Evolutionary conservation across 257 asterid species (phyloP).

Genomic region (Fraxinus anomala): DNA sequence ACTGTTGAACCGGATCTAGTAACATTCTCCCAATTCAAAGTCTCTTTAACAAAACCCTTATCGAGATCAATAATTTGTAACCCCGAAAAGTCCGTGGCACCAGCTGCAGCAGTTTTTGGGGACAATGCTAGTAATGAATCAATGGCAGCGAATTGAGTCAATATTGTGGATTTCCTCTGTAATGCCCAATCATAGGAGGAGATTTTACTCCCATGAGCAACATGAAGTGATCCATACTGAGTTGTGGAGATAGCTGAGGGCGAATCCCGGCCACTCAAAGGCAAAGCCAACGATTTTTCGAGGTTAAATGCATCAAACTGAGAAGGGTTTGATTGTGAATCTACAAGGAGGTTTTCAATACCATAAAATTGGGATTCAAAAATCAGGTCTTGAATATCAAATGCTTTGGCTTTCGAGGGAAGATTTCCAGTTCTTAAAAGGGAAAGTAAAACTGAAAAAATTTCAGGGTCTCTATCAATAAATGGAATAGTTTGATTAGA

Average conservation of each 20-base stretch:
- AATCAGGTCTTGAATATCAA: conserved; percentile 76
- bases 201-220: conserved; percentile 89
- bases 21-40: conserved; percentile 88
- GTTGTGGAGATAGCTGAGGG: conserved; percentile 77
- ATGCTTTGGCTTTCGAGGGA: conserved; percentile 76
- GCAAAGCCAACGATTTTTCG: conserved; percentile 57
- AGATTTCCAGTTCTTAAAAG: conserved; percentile 86
- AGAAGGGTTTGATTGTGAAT: conserved; percentile 71
- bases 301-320: conserved; percentile 85
- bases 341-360: conserved; percentile 57
- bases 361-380: conserved; percentile 84
- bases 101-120: conserved; percentile 70
- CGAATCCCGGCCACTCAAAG: conserved; percentile 80
- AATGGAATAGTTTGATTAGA: conserved; percentile 47
- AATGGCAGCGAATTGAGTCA: conserved; percentile 78
- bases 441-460: conserved; percentile 77
- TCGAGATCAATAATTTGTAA: conserved; percentile 77
- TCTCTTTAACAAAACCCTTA: conserved; percentile 60
- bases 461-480: conserved; percentile 85
- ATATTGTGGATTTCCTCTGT: conserved; percentile 69
- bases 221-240: conserved; percentile 73
- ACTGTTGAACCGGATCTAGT: conserved; percentile 88
- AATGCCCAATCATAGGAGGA: conserved; percentile 93
- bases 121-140: conserved; percentile 81
- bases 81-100: conserved; percentile 93